Evolutionary conservation across 2,329 filamentous ascomycete species (phyloP).

Genomic region (Elsinoe arachidis): DNA sequence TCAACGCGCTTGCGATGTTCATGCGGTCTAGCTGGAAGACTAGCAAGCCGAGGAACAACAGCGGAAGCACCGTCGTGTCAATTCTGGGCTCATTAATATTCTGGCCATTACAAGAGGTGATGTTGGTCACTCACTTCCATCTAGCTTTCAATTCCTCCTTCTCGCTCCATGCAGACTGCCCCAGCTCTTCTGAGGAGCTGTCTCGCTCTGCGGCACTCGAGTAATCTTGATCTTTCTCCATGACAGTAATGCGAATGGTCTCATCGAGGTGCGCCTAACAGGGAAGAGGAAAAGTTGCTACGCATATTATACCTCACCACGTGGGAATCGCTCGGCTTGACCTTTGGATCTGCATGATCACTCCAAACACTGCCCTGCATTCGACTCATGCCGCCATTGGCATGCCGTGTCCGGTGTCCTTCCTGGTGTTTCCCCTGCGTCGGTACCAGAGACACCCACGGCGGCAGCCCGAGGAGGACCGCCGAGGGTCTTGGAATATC

Average conservation of each 20-base stretch:
- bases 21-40: conserved; percentile 47
- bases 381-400: neutral
- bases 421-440: neutral
- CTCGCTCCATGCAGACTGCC: neutral
- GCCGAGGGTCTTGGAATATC: neutral
- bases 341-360: neutral
- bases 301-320: neutral
- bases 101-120: neutral
- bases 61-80: conserved; percentile 40
- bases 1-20: conserved; percentile 45
- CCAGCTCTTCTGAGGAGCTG: conserved; percentile 1
- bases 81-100: conserved; percentile 27
- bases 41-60: conserved; percentile 43
- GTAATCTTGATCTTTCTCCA: neutral
- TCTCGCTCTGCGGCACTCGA: neutral
- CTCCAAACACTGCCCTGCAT: neutral
- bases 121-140: neutral
- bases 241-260: neutral
- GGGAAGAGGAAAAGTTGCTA: neutral
- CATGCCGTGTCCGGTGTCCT: neutral
- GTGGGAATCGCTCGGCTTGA: neutral
- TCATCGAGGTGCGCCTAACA: neutral
- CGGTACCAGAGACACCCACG: neutral
- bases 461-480: neutral
- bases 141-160: neutral